Conservation (phyloP, 805 yeast genomes). For the Yamadazyma nakazawae region DNA sequence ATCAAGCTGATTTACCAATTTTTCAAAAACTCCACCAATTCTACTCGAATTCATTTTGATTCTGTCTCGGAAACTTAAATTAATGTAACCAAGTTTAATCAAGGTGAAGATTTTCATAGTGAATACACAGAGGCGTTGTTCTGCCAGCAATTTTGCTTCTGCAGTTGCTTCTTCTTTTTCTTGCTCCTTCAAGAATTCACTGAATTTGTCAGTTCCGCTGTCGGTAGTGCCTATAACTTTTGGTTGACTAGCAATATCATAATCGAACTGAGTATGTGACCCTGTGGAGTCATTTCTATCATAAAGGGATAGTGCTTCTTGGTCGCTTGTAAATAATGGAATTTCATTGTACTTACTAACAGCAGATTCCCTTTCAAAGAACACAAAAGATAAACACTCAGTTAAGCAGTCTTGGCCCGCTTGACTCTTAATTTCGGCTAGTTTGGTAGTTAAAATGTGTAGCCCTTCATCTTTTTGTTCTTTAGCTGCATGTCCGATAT, state of each 20-base stretch:
- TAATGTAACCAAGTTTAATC: slow-evolving; percentile 29
- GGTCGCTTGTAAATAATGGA: neutral
- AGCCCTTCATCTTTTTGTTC: neutral
- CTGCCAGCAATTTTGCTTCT: slow-evolving; percentile 17
- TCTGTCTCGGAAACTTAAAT: slow-evolving; percentile 24
- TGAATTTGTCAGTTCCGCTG: neutral
- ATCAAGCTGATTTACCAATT: slow-evolving; percentile 2
- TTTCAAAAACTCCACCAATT: slow-evolving; percentile 32
- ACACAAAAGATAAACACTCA: neutral
- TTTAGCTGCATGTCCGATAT: slow-evolving; percentile 31
- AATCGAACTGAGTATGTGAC: neutral
- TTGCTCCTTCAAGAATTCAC: neutral
- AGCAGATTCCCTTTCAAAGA: neutral
- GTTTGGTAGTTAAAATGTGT: neutral
- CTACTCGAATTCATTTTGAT: slow-evolving; percentile 32
- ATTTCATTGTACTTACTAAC: neutral
- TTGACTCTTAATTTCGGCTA: neutral
- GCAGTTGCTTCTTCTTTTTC: neutral
- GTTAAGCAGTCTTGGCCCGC: neutral
- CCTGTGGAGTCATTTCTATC: neutral
- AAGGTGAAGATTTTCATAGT: slow-evolving; percentile 39
- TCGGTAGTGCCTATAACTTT: neutral
- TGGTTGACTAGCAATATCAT: neutral
- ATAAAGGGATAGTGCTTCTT: neutral
- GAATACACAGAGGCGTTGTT: slow-evolving; percentile 40